A percentile compares a stretch with the other conserved stretches of the same genome.
phyloP scores from a whole-genome alignment of 768 basidiomycete species.

The Lanmaoa rubissima region DNA sequence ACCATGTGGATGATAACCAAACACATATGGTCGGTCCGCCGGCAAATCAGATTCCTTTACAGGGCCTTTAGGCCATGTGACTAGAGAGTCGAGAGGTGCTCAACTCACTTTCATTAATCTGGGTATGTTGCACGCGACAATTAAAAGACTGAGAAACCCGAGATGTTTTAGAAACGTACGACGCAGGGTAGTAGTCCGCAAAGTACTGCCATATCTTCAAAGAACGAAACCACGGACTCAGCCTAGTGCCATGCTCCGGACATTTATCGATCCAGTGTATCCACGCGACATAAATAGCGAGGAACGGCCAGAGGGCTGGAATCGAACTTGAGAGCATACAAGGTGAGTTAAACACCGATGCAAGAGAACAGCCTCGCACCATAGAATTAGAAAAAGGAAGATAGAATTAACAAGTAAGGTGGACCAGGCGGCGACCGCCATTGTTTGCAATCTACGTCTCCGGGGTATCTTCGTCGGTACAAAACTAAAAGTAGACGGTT shows the following conservation, averaged over 20 bases:
- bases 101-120: slow-evolving; percentile 37
- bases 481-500: slow-evolving; percentile 48
- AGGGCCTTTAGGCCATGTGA: not conserved
- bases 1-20: slow-evolving; percentile 99
- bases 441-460: slow-evolving; percentile 83
- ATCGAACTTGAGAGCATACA: slow-evolving; percentile 59
- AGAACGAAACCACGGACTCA: slow-evolving; percentile 72
- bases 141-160: not conserved
- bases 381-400: slow-evolving; percentile 72
- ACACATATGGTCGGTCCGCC: slow-evolving; percentile 89
- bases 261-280: slow-evolving; percentile 69
- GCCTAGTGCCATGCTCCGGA: slow-evolving; percentile 69
- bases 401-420: slow-evolving; percentile 69
- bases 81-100: not conserved
- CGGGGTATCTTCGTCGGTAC: slow-evolving; percentile 85
- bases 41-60: slow-evolving; percentile 81
- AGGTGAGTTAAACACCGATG: not conserved
- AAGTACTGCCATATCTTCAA: slow-evolving; percentile 82
- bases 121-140: not conserved
- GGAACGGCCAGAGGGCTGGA: slow-evolving; percentile 84
- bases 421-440: slow-evolving; percentile 87
- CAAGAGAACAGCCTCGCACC: slow-evolving; percentile 47
- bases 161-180: slow-evolving; percentile 52
- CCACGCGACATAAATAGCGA: slow-evolving; percentile 80
- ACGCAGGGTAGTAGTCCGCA: slow-evolving; percentile 87